phyloP scores from a whole-genome alignment of 129 eudicot genomes.

The Lactuca sativa region DNA sequence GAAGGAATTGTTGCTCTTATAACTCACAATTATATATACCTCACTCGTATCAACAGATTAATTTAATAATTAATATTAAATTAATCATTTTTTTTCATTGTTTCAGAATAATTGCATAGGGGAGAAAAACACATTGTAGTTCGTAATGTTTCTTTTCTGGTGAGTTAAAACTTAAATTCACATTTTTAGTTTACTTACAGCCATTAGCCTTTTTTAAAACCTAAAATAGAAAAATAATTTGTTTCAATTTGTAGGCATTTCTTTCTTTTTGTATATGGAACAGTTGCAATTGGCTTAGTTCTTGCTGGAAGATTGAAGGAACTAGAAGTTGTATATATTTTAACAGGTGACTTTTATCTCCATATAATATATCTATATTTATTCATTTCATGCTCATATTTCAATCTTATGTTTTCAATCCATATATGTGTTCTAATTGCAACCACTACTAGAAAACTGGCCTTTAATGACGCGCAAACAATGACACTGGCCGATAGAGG shows the following conservation, averaged over 20 bases:
- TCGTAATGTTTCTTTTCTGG: conserved; percentile 89
- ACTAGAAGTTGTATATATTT: conserved; percentile 55
- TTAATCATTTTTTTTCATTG: conserved; percentile 14
- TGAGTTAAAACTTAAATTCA: conserved; percentile 33
- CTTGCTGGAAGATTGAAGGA: conserved; percentile 91
- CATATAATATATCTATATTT: background rate
- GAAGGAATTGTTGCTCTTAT: too few species aligned
- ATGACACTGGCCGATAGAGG: too few species aligned
- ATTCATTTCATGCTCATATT: background rate
- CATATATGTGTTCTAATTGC: conserved; percentile 32
- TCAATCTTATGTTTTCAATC: background rate
- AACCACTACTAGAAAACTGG: too few species aligned
- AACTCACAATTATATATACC: too few species aligned
- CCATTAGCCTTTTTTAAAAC: background rate
- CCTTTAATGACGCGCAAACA: too few species aligned
- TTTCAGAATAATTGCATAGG: conserved; percentile 98
- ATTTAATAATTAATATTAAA: conserved; percentile 13
- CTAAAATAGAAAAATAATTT: background rate
- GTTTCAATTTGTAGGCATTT: conserved; percentile 71
- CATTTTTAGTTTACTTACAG: background rate
- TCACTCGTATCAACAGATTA: too few species aligned
- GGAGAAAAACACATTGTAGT: conserved; percentile 86
- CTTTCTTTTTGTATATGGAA: conserved; percentile 80
- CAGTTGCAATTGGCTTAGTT: conserved; percentile 68
- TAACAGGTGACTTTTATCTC: conserved; percentile 55